Percentiles rank a stretch among this genome's conserved stretches.
Conservation (phyloP, 805 yeast species). For the Groenewaldozyma tartarivorans region DNA sequence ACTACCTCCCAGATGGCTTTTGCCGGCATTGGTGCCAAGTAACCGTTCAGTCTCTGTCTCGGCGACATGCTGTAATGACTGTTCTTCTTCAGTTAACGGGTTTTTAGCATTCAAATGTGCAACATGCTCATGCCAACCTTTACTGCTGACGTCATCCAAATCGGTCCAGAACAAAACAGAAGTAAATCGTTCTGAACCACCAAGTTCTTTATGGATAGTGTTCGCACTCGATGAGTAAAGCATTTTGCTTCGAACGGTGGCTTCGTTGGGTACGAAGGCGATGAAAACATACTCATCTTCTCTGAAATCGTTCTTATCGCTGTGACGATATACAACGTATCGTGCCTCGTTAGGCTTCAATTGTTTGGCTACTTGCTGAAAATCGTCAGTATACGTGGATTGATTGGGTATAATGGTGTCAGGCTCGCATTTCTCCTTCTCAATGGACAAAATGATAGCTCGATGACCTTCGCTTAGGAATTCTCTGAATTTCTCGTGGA, state of each 20-base stretch:
- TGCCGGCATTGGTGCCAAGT: slow-evolving; percentile 24
- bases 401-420: slow-evolving; percentile 22
- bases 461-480: slow-evolving; percentile 30
- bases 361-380: slow-evolving; percentile 26
- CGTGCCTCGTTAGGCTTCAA: slow-evolving; percentile 34
- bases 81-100: slow-evolving; percentile 53
- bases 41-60: slow-evolving; percentile 32
- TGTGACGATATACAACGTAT: slow-evolving; percentile 38
- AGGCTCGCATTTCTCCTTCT: slow-evolving; percentile 16
- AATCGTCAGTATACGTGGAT: slow-evolving; percentile 28
- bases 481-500: slow-evolving; percentile 37
- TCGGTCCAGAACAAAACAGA: slow-evolving; percentile 48
- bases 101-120: slow-evolving; percentile 31
- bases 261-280: slow-evolving; percentile 77
- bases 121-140: slow-evolving; percentile 37
- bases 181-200: slow-evolving; percentile 43
- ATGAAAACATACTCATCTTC: slow-evolving; percentile 44
- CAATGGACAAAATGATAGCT: slow-evolving; percentile 32
- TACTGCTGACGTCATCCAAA: slow-evolving; percentile 42
- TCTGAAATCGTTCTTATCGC: slow-evolving; percentile 6
- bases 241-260: slow-evolving; percentile 81
- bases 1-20: slow-evolving; percentile 19
- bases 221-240: slow-evolving; percentile 85
- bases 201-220: slow-evolving; percentile 65
- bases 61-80: slow-evolving; percentile 27